Evolutionary conservation across 208 protist species (phyloP), one percentile per base, ranked within the genome.

Genomic region (Wallacemonas sp.): DNA sequence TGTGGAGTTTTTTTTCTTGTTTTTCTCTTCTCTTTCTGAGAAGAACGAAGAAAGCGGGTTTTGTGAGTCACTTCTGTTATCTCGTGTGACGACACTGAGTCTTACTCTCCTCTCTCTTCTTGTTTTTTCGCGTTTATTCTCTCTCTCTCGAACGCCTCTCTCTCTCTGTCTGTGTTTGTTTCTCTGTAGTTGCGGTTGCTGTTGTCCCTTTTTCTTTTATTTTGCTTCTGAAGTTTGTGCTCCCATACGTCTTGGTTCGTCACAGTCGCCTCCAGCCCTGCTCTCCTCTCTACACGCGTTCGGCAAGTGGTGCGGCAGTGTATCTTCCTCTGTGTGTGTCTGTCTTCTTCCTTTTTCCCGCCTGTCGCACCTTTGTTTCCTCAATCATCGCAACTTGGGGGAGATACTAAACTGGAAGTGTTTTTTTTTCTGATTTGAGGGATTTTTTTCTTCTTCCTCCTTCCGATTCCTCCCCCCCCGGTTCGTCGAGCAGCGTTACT

Each of bases 281-380:
- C 33, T 36, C 42, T 61, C 22, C 32, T 60, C 54, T 41, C 54
- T 41, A 48, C 42, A 37, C n/a, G 37, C 30, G 37, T 45, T 41
- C n/a, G 37, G 5, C 17, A 36, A 15, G 15, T 57, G 6, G 17
- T 61, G n/a, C 10, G 17, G 3, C 42, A 6, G 9, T 48, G 13
- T 48, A 26, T 19, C 22, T 48, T 19, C 4, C 17, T 48, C 17
- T 19, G 9, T 48, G 42, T 19, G n/a, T 48, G 4, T 3, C 6
- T 19, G 17, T 59, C 53, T 41, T 39, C 21, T 59, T 36, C 36
- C 21, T 39, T 59, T 9, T 59, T 59, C 30, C 26, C 53, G 9
- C 10, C 21, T 42, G 17, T 39, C 21, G 22, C 21, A 29, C 21
- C 41, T 39, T 57, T 57, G 4, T 57, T 57, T 57, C 12, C 33